Evolutionary conservation across 1,284 basidiomycete genomes (phyloP).

Genomic region (Ganoderma sinense): DNA sequence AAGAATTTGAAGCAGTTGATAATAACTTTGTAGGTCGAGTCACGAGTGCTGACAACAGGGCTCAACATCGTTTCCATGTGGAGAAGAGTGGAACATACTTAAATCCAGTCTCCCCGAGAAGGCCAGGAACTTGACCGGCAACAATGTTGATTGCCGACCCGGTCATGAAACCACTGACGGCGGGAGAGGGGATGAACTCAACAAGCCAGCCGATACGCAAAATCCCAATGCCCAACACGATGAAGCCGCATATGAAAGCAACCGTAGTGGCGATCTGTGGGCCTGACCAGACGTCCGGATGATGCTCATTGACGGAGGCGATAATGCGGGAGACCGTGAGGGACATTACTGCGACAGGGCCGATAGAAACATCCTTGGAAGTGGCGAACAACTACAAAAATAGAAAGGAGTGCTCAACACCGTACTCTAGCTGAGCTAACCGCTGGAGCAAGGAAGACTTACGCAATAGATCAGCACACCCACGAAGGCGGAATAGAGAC

Average conservation of each 20-base stretch:
- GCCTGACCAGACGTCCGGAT: slow-evolving; percentile 63
- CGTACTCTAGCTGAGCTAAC: not conserved
- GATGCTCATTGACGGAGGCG: slow-evolving; percentile 59
- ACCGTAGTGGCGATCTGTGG: slow-evolving; percentile 88
- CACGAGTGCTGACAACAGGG: slow-evolving; percentile 71
- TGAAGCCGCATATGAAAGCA: slow-evolving; percentile 91
- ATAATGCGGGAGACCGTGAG: slow-evolving; percentile 90
- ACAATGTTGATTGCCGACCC: slow-evolving; percentile 92
- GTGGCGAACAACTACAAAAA: slow-evolving; percentile 82
- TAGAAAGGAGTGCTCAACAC: not conserved
- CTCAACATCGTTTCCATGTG: not conserved
- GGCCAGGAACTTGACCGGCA: slow-evolving; percentile 83
- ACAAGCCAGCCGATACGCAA: slow-evolving; percentile 94
- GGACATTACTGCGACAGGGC: slow-evolving; percentile 98
- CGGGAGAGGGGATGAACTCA: slow-evolving; percentile 93
- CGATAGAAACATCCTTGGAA: slow-evolving; percentile 95
- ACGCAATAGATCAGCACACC: slow-evolving; percentile 86
- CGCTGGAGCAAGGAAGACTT: slow-evolving; percentile 37
- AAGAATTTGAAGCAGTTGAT: slow-evolving; percentile 93
- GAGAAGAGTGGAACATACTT: slow-evolving; percentile 61
- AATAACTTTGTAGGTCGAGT: slow-evolving; percentile 86
- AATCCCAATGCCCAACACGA: slow-evolving; percentile 93
- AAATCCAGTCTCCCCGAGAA: slow-evolving; percentile 88
- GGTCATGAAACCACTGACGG: slow-evolving; percentile 94
- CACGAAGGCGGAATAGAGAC: slow-evolving; percentile 95